Percentiles rank a stretch among this genome's conserved stretches.
Conservation (phyloP, 2,329 filamentous ascomycete species). For the Fusarium sp. region DNA sequence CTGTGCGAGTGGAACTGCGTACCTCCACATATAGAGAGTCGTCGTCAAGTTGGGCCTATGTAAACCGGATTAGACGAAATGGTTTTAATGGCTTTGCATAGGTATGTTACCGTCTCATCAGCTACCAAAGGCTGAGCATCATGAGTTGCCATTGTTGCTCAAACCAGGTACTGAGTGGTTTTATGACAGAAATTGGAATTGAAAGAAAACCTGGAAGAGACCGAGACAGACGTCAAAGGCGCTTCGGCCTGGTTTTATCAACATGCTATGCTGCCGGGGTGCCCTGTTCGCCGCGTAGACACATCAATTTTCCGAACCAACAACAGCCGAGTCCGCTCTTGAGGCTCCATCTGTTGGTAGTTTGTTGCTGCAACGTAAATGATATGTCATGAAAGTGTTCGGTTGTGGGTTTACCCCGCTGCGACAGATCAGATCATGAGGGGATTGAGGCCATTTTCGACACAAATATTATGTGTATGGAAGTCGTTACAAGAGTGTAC, state of each 20-base stretch:
- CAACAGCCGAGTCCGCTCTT: neutral
- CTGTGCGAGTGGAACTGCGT: accelerated
- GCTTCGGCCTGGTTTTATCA: neutral
- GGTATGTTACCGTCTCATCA: neutral
- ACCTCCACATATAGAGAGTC: conserved; percentile 12
- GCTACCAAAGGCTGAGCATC: conserved; percentile 10
- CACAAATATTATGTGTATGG: too few relatives aligned
- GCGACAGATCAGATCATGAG: neutral
- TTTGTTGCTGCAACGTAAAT: neutral
- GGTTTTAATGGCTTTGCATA: accelerated
- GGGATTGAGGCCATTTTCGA: neutral
- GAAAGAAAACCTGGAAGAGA: neutral
- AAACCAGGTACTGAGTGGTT: neutral
- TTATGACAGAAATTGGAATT: too few relatives aligned
- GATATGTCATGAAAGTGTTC: neutral
- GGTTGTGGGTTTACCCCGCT: neutral
- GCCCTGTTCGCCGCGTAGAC: neutral
- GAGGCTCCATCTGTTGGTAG: neutral
- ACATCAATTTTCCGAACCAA: neutral
- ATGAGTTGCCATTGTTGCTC: neutral
- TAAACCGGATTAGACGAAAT: neutral
- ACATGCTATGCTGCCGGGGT: neutral
- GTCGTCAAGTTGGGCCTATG: neutral
- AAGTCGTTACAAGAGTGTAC: too few relatives aligned
- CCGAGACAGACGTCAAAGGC: neutral